Evolutionary conservation across 352 stramenopile genomes (phyloP).

Genomic region (Pythium dissimile): DNA sequence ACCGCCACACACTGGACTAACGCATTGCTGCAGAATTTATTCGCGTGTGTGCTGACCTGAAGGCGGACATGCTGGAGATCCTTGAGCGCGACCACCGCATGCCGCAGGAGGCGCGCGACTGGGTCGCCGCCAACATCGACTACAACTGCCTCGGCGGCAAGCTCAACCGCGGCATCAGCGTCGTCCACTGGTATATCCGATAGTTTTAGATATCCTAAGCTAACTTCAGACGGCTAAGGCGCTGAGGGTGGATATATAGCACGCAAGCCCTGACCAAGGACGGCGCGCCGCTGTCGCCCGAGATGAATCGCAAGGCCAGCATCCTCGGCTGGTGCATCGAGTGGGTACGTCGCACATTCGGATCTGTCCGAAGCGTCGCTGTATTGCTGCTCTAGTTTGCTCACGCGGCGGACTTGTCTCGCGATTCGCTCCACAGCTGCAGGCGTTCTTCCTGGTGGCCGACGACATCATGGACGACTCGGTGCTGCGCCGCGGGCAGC

Average conservation of each 20-base stretch:
- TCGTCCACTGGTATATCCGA: conserved; percentile 79
- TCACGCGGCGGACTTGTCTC: too few species aligned
- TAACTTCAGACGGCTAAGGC: background rate
- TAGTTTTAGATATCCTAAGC: too few species aligned
- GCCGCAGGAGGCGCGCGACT: conserved; percentile 77
- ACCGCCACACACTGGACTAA: background rate
- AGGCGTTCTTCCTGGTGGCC: conserved; percentile 98
- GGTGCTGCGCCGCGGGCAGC: conserved; percentile 92
- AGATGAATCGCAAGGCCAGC: conserved; percentile 82
- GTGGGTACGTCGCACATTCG: conserved; percentile 60
- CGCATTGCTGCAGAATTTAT: conserved; percentile 86
- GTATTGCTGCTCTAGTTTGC: background rate
- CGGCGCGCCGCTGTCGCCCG: conserved; percentile 42
- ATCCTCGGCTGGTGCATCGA: conserved; percentile 98
- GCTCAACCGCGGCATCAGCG: conserved; percentile 97
- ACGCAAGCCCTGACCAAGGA: conserved; percentile 53
- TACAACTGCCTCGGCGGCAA: conserved; percentile 99
- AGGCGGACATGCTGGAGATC: conserved; percentile 70
- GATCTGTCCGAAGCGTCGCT: background rate
- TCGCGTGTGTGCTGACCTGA: conserved; percentile 62
- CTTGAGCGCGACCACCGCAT: conserved; percentile 63
- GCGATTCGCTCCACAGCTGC: too few species aligned
- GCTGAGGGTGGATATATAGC: conserved; percentile 19
- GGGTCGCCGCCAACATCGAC: conserved; percentile 82
- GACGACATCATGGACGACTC: conserved; percentile 99